Evolutionary conservation across 345 rosid species (phyloP).

Genomic region (Acer campestre): DNA sequence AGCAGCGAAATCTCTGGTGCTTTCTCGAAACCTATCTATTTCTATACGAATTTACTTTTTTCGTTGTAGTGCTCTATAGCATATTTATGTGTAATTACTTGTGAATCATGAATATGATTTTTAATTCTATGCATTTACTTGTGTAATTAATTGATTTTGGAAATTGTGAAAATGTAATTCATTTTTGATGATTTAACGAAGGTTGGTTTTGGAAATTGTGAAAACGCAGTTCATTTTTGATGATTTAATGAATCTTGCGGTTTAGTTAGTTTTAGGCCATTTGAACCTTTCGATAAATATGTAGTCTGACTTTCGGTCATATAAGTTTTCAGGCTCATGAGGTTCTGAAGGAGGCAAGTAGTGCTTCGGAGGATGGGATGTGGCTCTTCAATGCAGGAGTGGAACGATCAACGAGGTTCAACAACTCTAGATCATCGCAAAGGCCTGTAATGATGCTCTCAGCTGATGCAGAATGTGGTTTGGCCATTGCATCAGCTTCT

Average conservation of each 20-base stretch:
- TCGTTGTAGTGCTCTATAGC: neutral
- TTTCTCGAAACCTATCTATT: slow-evolving; percentile 20
- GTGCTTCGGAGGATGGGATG: slow-evolving; percentile 41
- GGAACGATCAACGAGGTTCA: slow-evolving; percentile 36
- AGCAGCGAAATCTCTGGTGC: slow-evolving; percentile 77
- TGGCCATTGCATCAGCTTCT: slow-evolving; percentile 25
- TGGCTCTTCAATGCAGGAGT: slow-evolving; percentile 55
- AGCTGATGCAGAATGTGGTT: slow-evolving; percentile 44
- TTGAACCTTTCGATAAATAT: slow-evolving; percentile 9
- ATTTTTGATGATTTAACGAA: too few species aligned
- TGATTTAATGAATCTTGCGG: neutral
- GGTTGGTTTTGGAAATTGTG: neutral
- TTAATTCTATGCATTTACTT: neutral
- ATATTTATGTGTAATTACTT: neutral
- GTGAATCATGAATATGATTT: neutral
- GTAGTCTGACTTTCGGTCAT: slow-evolving; percentile 19
- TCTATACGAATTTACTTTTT: neutral
- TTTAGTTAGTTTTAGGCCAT: neutral
- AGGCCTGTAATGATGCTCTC: slow-evolving; percentile 19
- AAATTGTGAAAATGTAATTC: neutral
- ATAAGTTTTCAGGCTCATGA: slow-evolving; percentile 58
- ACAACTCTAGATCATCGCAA: slow-evolving; percentile 31
- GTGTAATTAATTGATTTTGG: neutral
- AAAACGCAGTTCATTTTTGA: neutral
- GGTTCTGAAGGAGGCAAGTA: slow-evolving; percentile 61